These are phyloP conservation scores for Durusdinium trenchii DNA, from an alignment of 73 alveolate species.

Conservation along the genomic window DNA sequence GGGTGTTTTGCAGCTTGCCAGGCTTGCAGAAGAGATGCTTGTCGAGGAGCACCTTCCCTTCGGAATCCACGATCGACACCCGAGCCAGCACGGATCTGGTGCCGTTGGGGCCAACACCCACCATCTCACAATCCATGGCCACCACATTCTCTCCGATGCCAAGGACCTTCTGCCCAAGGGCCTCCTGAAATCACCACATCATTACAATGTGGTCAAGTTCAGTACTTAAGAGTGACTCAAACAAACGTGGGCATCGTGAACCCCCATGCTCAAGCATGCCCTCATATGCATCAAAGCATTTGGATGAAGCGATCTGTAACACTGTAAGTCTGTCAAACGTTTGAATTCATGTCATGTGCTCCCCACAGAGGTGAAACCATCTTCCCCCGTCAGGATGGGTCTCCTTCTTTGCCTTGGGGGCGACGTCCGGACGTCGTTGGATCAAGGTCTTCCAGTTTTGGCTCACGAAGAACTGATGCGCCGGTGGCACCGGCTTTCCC, in stretches of 20 bases:
- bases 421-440: slow-evolving; percentile 62
- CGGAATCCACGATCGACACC: slow-evolving; percentile 83
- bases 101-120: slow-evolving; percentile 82
- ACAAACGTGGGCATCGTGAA: too few species aligned
- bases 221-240: too few species aligned
- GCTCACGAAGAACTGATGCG: slow-evolving; percentile 87
- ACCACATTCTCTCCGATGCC: slow-evolving; percentile 58
- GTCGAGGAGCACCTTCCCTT: slow-evolving; percentile 70
- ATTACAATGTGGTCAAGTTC: too few species aligned
- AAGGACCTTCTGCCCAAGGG: too few species aligned
- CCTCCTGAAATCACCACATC: too few species aligned
- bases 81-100: slow-evolving; percentile 78
- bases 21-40: background rate
- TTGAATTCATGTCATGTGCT: too few species aligned
- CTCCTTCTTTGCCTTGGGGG: slow-evolving; percentile 43
- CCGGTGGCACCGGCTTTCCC: background rate
- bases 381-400: background rate
- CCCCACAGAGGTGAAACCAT: too few species aligned
- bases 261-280: too few species aligned
- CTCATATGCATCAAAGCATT: too few species aligned
- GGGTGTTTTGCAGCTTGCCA: too few species aligned
- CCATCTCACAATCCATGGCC: slow-evolving; percentile 93
- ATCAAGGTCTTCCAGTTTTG: slow-evolving; percentile 75
- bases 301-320: too few species aligned
- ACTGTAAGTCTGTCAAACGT: too few species aligned